Conservation (phyloP, 2,329 filamentous ascomycete genomes). For the Coleophoma eucalyptorum region DNA sequence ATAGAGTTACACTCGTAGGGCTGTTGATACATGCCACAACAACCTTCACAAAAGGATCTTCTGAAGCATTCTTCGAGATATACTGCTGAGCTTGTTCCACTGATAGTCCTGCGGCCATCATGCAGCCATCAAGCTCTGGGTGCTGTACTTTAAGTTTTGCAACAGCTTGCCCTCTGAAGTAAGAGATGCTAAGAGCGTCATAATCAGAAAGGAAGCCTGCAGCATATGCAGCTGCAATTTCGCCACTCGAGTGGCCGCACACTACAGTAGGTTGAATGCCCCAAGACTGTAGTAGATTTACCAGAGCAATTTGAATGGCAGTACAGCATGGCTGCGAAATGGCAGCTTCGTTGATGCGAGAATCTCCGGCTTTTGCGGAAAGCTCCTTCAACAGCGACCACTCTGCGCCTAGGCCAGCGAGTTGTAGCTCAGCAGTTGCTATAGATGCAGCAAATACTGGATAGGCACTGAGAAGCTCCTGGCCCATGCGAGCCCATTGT, state of each 20-base stretch:
- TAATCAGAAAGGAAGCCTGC: constrained; percentile 24
- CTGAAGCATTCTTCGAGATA: constrained; percentile 7
- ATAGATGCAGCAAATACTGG: neutral
- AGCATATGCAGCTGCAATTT: constrained; percentile 41
- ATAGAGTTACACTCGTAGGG: constrained; percentile 11
- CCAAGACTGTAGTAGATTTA: constrained; percentile 36
- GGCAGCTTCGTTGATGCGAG: neutral
- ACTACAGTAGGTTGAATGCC: constrained; percentile 32
- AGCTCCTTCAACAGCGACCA: neutral
- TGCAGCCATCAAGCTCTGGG: constrained; percentile 31
- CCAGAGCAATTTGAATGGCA: constrained; percentile 39
- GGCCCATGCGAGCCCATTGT: constrained; percentile 4
- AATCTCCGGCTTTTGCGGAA: constrained; percentile 1
- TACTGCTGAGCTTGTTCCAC: constrained; percentile 14
- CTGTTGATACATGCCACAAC: constrained; percentile 25
- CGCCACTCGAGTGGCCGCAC: constrained; percentile 39
- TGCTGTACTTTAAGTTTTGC: constrained; percentile 10
- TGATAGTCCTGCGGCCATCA: constrained; percentile 44
- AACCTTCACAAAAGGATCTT: constrained; percentile 3
- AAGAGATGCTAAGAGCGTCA: constrained; percentile 37
- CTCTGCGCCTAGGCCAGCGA: neutral
- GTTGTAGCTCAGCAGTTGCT: neutral
- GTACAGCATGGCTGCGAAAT: constrained; percentile 35
- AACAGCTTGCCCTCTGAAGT: constrained; percentile 29
- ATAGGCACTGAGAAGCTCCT: neutral